These are phyloP conservation scores for Rutstroemia sp. DNA, from an alignment of 2,329 filamentous ascomycete species.

Conservation along the genomic window DNA sequence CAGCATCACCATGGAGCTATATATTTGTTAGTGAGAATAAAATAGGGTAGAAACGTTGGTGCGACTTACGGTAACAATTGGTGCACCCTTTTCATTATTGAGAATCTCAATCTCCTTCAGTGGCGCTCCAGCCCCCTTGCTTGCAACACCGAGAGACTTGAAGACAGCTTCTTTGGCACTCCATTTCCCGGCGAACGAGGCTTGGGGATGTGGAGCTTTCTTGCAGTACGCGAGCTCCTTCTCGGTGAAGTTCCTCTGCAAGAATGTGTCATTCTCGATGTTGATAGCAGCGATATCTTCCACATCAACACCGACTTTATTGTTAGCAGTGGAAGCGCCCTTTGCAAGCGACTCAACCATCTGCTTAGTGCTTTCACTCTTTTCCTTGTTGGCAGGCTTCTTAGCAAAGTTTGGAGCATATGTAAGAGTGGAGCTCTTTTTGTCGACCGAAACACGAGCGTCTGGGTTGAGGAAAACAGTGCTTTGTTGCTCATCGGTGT, in stretches of 20 bases:
- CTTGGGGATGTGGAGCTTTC: constrained; percentile 69
- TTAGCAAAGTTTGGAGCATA: constrained; percentile 62
- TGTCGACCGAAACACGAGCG: constrained; percentile 76
- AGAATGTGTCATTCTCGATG: constrained; percentile 87
- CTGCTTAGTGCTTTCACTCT: constrained; percentile 47
- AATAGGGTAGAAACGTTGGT: constrained; percentile 1
- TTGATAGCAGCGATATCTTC: constrained; percentile 84
- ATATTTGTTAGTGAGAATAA: constrained; percentile 10
- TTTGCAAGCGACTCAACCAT: constrained; percentile 73
- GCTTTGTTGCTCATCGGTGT: constrained; percentile 78
- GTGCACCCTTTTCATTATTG: constrained; percentile 73
- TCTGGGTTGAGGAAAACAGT: constrained; percentile 91
- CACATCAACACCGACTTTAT: constrained; percentile 88
- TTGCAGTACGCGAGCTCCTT: constrained; percentile 82
- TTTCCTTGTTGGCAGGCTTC: constrained; percentile 52
- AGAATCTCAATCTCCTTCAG: constrained; percentile 93
- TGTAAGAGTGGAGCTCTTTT: constrained; percentile 73
- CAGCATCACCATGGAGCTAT: constrained; percentile 80
- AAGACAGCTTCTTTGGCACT: constrained; percentile 98
- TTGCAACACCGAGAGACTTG: constrained; percentile 84
- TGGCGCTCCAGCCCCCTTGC: constrained; percentile 81
- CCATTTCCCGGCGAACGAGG: constrained; percentile 93
- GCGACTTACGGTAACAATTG: constrained; percentile 72
- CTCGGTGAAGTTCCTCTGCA: constrained; percentile 88
- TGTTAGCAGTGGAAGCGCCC: constrained; percentile 52